Percentiles rank a stretch among this genome's conserved stretches.
Conservation (phyloP, 2,329 filamentous ascomycete species). For the Claviceps arundinis region DNA sequence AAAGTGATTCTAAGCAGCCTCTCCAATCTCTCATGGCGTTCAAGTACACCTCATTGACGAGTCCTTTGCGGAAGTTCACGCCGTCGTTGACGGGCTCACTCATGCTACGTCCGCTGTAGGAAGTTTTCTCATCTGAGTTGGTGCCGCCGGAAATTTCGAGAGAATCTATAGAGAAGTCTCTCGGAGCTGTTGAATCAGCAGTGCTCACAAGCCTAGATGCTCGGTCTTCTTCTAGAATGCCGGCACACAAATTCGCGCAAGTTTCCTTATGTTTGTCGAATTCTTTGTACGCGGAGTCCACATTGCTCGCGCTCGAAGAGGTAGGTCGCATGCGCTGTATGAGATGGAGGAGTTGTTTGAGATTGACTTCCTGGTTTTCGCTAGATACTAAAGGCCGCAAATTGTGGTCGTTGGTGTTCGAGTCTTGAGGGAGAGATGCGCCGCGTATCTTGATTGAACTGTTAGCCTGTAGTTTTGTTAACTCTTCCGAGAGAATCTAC, state of each 20-base stretch:
- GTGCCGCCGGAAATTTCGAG: constrained; percentile 16
- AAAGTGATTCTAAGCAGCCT: constrained; percentile 26
- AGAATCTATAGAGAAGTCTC: constrained; percentile 19
- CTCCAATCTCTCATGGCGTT: constrained; percentile 32
- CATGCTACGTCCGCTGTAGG: constrained; percentile 23
- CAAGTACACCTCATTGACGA: constrained; percentile 20
- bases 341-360: constrained; percentile 22
- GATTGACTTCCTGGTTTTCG: constrained; percentile 19
- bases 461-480: not conserved
- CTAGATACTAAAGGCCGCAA: constrained; percentile 14
- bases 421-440: constrained; percentile 7
- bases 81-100: constrained; percentile 18
- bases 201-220: constrained; percentile 11
- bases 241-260: constrained; percentile 26
- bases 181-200: constrained; percentile 13
- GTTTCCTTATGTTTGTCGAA: constrained; percentile 28
- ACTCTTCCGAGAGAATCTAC: not conserved
- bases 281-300: constrained; percentile 31
- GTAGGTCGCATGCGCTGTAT: constrained; percentile 22
- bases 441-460: not conserved
- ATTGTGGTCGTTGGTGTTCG: constrained; percentile 16
- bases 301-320: constrained; percentile 20
- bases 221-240: constrained; percentile 27
- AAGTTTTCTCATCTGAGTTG: constrained; percentile 22
- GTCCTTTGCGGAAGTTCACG: constrained; percentile 9